A percentile compares a stretch with the other conserved stretches of the same genome.
Conservation (phyloP, 2,329 filamentous ascomycete genomes). For the Zasmidium angulare region DNA sequence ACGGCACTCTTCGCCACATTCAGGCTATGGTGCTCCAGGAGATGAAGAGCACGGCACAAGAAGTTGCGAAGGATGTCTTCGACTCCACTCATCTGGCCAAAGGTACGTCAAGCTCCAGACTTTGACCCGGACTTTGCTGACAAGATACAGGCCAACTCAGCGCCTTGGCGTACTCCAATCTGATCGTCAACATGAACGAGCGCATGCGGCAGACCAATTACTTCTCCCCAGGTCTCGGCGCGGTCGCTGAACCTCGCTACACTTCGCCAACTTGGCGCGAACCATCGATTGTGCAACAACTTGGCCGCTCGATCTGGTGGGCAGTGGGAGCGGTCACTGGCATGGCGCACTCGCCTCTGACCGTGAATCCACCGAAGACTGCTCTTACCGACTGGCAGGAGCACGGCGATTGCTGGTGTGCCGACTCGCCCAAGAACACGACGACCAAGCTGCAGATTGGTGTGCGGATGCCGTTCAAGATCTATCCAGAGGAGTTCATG, state of each 20-base stretch:
- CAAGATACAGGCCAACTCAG: slow-evolving; percentile 18
- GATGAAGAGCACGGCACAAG: not conserved
- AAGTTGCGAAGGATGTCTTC: slow-evolving; percentile 8
- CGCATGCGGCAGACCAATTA: slow-evolving; percentile 63
- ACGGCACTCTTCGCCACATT: slow-evolving; percentile 7
- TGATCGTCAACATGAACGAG: slow-evolving; percentile 28
- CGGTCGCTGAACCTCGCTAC: slow-evolving; percentile 58
- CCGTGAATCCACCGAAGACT: slow-evolving; percentile 24
- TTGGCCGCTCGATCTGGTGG: not conserved
- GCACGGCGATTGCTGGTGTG: slow-evolving; percentile 86
- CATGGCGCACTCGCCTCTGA: not conserved
- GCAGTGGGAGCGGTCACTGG: not conserved
- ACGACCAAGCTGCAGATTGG: slow-evolving; percentile 64
- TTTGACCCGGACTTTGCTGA: not conserved
- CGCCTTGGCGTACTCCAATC: slow-evolving; percentile 31
- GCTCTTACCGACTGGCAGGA: slow-evolving; percentile 73
- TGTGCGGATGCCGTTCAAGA: slow-evolving; percentile 46
- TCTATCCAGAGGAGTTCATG: slow-evolving; percentile 43
- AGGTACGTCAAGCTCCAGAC: slow-evolving; percentile 1
- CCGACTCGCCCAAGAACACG: slow-evolving; percentile 46
- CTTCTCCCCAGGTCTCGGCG: slow-evolving; percentile 66
- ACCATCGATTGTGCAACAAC: slow-evolving; percentile 29
- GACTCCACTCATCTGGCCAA: slow-evolving; percentile 8
- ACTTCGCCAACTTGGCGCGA: slow-evolving; percentile 54
- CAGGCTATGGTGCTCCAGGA: slow-evolving; percentile 5